Evolutionary conservation across 495 filamentous ascomycete species (phyloP), one percentile per base, ranked within the genome.

Genomic region (Umbilicaria muhlenbergii): DNA sequence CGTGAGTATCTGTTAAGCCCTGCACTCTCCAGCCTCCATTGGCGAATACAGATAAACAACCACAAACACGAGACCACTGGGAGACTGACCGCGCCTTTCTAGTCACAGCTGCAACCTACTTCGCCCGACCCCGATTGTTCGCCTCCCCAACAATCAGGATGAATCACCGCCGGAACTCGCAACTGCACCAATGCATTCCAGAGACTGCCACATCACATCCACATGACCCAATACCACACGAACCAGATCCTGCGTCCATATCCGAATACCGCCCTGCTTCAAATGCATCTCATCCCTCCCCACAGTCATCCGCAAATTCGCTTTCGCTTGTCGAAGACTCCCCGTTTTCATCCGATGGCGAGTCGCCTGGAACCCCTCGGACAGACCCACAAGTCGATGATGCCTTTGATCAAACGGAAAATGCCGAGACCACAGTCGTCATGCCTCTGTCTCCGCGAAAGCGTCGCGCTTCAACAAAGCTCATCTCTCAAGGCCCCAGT

Each of bases 401-500:
- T 11, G 61, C 67, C 13, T 49, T 54, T 19, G 55, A 63, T 12
- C 44, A 53, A 40, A 43, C 46, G 8, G 53, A 68, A 18, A 53
- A 64, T 18, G 21, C 56, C 17, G 45, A 62, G 35, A 45, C 52
- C 5, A 45, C 56, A 36, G 55, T 57, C 36, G 46, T 58, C 49
- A 49, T 43, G 40, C 55, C 38, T 36, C 34, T 19, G 24, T 34
- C 33, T 18, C 58, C 55, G 28, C 74, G 73, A 39, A 66, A 54
- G 42, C 72, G 82, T 41, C 81, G 84, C 44, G 84, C 83, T 10
- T 89, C 84, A 19, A 91, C 84, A n/a, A 65, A 76, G 7, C 66
- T 91, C 44, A 81, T 91, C 47, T 79, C 82, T 1, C 76, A 83
- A 54, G 83, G 73, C 57, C 71, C 80, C 0, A 70, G 76, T 17